Conservation (phyloP, 129 eudicot species). For the Scalesia atractyloides region DNA sequence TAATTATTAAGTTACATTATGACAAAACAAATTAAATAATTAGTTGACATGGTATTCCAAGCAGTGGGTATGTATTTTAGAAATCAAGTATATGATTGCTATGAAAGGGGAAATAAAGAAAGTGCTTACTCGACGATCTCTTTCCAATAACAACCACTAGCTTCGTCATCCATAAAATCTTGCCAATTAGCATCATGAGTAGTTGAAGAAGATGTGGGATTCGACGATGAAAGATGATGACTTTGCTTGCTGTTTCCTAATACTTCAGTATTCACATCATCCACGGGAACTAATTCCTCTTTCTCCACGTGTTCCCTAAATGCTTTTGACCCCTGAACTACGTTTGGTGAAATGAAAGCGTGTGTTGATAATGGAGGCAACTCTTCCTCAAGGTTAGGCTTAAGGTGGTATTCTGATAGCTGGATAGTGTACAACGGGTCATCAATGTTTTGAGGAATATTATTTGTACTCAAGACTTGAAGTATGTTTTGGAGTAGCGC, state of each 20-base stretch:
- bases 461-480: constrained; percentile 32
- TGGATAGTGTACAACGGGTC: constrained; percentile 23
- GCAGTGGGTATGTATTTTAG: not conserved
- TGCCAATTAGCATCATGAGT: constrained; percentile 34
- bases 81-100: too few relatives aligned
- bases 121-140: constrained; percentile 34
- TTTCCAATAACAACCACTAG: constrained; percentile 35
- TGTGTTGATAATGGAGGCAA: constrained; percentile 21
- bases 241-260: constrained; percentile 21
- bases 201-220: not conserved
- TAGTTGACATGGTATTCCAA: too few relatives aligned
- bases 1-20: too few relatives aligned
- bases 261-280: constrained; percentile 13
- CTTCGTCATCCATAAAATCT: constrained; percentile 35
- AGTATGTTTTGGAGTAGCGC: constrained; percentile 36
- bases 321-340: not conserved
- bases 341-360: constrained; percentile 19
- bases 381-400: constrained; percentile 16
- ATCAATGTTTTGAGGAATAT: constrained; percentile 20
- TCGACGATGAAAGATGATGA: constrained; percentile 14
- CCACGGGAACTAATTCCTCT: constrained; percentile 12
- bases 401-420: constrained; percentile 34
- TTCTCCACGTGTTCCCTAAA: constrained; percentile 11
- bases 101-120: too few relatives aligned
- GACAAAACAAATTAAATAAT: too few relatives aligned